These are phyloP conservation scores for Spencermartinsiella europaea DNA, from an alignment of 805 yeast genomes.

Conservation along the genomic window DNA sequence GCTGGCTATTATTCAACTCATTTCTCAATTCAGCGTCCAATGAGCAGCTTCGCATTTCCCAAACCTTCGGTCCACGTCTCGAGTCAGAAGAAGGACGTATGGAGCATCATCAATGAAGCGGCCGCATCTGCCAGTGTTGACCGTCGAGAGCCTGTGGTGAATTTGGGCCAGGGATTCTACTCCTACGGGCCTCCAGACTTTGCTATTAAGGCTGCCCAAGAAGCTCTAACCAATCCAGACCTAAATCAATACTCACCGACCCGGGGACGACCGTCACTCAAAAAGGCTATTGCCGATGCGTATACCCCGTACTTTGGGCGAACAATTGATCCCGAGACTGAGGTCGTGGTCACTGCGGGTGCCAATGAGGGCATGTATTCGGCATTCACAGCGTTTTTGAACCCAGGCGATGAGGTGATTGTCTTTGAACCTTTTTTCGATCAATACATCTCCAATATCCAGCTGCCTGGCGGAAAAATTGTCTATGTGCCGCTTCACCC, in stretches of 20 bases:
- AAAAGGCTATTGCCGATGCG: constrained; percentile 62
- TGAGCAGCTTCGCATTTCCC: constrained; percentile 14
- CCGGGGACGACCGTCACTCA: constrained; percentile 72
- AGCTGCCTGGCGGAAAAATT: constrained; percentile 88
- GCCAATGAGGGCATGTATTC: constrained; percentile 95
- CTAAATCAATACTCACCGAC: constrained; percentile 93
- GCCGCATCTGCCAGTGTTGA: constrained; percentile 75
- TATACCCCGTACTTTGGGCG: constrained; percentile 66
- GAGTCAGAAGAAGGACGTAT: constrained; percentile 65
- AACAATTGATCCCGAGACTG: constrained; percentile 47
- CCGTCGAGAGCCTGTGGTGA: constrained; percentile 71
- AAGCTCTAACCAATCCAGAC: constrained; percentile 65
- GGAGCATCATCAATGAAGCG: constrained; percentile 93
- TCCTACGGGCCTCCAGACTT: constrained; percentile 95
- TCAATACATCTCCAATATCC: constrained; percentile 91
- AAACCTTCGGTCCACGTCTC: constrained; percentile 21
- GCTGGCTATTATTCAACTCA: no score
- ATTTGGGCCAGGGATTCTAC: constrained; percentile 96
- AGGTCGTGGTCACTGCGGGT: constrained; percentile 85
- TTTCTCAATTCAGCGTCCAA: no score
- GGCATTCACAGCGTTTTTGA: constrained; percentile 75
- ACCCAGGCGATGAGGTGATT: constrained; percentile 89
- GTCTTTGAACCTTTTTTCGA: constrained; percentile 97
- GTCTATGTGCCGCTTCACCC: constrained; percentile 83
- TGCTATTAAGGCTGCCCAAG: constrained; percentile 75